phyloP scores from a whole-genome alignment of 2,329 filamentous ascomycete genomes.

The Aureobasidium sp. region DNA sequence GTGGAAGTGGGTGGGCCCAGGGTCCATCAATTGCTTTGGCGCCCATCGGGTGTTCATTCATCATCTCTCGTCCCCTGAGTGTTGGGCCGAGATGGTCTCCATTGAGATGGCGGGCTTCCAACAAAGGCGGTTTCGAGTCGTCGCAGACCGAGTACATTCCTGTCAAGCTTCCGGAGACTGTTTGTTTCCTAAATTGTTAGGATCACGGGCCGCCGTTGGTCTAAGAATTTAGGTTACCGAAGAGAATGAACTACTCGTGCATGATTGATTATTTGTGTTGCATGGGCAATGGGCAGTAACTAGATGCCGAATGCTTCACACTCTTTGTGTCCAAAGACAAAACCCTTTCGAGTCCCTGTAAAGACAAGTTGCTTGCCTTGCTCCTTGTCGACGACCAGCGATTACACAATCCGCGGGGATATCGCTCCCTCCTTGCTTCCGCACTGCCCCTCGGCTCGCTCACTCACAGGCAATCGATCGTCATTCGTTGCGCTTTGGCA shows the following conservation, averaged over 20 bases:
- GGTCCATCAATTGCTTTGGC: neutral
- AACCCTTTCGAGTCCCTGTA: neutral
- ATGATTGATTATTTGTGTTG: neutral
- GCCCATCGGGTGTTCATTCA: neutral
- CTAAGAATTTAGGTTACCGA: constrained; percentile 7
- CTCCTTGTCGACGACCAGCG: neutral
- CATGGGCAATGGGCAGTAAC: neutral
- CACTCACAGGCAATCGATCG: neutral
- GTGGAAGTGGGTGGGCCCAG: neutral
- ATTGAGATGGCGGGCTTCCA: neutral
- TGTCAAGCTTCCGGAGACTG: neutral
- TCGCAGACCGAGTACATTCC: neutral
- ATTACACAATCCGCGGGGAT: neutral
- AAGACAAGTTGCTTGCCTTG: neutral
- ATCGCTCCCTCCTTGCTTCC: constrained; percentile 3
- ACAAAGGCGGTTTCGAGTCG: neutral
- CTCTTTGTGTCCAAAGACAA: neutral
- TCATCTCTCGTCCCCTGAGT: neutral
- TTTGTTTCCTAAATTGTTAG: neutral
- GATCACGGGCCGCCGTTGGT: neutral
- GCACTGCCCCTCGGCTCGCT: neutral
- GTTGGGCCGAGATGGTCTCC: neutral
- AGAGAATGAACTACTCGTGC: neutral
- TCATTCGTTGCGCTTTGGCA: neutral
- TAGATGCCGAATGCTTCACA: neutral